Base-by-base conservation (phyloP, 1,139 yeast species). In the Saccharomyces hybrid region DNA sequence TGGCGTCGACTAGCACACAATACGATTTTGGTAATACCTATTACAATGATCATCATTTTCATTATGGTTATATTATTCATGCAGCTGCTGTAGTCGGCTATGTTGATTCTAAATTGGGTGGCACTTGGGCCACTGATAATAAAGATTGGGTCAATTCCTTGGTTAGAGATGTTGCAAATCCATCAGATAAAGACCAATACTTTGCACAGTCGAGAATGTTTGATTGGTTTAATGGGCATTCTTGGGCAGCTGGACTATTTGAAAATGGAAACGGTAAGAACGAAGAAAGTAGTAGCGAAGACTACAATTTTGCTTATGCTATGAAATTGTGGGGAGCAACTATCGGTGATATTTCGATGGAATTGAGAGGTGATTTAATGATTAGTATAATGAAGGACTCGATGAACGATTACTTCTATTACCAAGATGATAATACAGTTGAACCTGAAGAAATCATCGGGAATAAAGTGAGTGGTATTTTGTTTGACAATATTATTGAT, bases 401-500 rank as follows among this genome's bases (percentile, higher is more conserved):
- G 2, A 71, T 86, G 74, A 83, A 82, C 64, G 69, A 73, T 58
- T 86, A 86, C 71, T 81, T 84, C 77, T 74, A 81, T 53, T 81
- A 79, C 65, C 69, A 73, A 28, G 73, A 77, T 56, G 80, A 78
- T 64, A 86, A 73, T 52, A 64, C 59, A 1, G 64, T 68, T 3
- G 78, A 81, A 66, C 93, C 93, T 9, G 48, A 72, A 2, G 71
- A 75, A 53, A 78, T 83, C 62, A 74, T 82, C 53, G 74, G 75
- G 14, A 86, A 86, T 68, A 85, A 83, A 68, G 93, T 86, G 2
- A 78, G 88, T 52, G 95, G 95, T 42, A 86, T 86, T 48, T 68
- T 85, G 51, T 86, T 84, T 69, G 97, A 91, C 71, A 91, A 91
- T 72, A 91, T 93, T 73, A 73, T 88, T 56, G 96, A 88, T 63